Evolutionary conservation across 2,329 filamentous ascomycete genomes (phyloP).

Genomic region (Dactylellina haptotyla): DNA sequence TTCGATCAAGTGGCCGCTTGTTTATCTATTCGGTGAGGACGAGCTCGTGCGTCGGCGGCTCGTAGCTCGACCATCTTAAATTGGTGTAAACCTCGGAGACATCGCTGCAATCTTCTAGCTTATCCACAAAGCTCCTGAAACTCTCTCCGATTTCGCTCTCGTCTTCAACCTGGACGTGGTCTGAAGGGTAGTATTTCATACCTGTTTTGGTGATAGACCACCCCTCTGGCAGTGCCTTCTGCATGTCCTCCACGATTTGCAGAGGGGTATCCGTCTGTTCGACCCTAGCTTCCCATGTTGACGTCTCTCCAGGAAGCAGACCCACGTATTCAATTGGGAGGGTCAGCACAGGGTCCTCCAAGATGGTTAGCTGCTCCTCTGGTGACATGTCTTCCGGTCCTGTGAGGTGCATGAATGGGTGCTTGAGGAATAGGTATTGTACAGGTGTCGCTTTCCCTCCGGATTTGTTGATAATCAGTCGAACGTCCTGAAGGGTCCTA

Average conservation of each 20-base stretch:
- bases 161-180: conserved; percentile 33
- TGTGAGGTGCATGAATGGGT: conserved; percentile 66
- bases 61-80: conserved; percentile 43
- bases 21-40: conserved; percentile 22
- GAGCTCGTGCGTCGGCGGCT: conserved; percentile 39
- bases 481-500: conserved; percentile 77
- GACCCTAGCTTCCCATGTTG: conserved; percentile 46
- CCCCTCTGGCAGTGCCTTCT: conserved; percentile 44
- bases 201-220: conserved; percentile 51
- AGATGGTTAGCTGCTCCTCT: conserved; percentile 21
- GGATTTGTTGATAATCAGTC: conserved; percentile 74
- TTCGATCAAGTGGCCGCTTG: not conserved
- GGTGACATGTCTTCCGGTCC: conserved; percentile 39
- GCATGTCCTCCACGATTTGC: conserved; percentile 51
- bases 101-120: conserved; percentile 43
- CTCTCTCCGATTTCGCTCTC: conserved; percentile 35
- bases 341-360: conserved; percentile 38
- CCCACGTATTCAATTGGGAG: conserved; percentile 46
- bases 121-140: conserved; percentile 38
- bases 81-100: conserved; percentile 49
- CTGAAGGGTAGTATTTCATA: conserved; percentile 44
- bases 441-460: conserved; percentile 78
- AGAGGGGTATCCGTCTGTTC: conserved; percentile 43
- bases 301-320: conserved; percentile 34
- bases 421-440: conserved; percentile 84